phyloP scores from a whole-genome alignment of 2,329 filamentous ascomycete genomes.

The Aspergillus hortae region DNA sequence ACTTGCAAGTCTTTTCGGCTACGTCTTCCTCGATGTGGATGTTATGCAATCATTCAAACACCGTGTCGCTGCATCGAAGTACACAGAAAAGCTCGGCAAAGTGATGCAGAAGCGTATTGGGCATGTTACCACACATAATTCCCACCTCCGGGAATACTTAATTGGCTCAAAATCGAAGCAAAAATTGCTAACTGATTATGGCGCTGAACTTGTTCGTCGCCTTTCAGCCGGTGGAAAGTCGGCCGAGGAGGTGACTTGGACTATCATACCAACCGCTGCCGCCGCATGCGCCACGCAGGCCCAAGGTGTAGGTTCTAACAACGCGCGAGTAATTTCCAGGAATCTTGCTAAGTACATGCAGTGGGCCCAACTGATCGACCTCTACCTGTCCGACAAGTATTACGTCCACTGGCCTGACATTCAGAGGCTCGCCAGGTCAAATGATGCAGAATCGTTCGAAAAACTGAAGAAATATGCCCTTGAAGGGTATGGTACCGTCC shows the following conservation, averaged over 20 bases:
- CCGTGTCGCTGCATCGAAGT: not conserved
- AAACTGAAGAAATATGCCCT: constrained; percentile 12
- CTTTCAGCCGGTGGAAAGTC: constrained; percentile 5
- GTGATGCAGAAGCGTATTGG: constrained; percentile 3
- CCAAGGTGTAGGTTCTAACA: constrained; percentile 5
- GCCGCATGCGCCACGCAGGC: constrained; percentile 12
- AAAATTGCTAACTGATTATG: not conserved
- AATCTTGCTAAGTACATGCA: not conserved
- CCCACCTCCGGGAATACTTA: not conserved
- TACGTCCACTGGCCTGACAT: constrained; percentile 8
- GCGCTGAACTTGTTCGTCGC: constrained; percentile 3
- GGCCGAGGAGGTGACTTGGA: constrained; percentile 8
- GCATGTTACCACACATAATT: not conserved
- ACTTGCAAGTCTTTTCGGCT: constrained; percentile 5
- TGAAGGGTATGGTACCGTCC: constrained; percentile 4
- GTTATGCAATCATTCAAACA: constrained; percentile 4
- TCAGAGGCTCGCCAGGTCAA: constrained; percentile 1
- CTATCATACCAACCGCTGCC: constrained; percentile 10
- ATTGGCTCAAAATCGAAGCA: not conserved
- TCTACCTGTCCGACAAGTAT: constrained; percentile 11
- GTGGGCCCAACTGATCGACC: constrained; percentile 12
- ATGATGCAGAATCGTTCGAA: constrained; percentile 6
- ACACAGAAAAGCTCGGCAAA: constrained; percentile 4
- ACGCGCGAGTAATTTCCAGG: not conserved
- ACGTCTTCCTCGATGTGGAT: constrained; percentile 11